Evolutionary conservation across 768 basidiomycete genomes (phyloP).

Genomic region (Mycena venus): DNA sequence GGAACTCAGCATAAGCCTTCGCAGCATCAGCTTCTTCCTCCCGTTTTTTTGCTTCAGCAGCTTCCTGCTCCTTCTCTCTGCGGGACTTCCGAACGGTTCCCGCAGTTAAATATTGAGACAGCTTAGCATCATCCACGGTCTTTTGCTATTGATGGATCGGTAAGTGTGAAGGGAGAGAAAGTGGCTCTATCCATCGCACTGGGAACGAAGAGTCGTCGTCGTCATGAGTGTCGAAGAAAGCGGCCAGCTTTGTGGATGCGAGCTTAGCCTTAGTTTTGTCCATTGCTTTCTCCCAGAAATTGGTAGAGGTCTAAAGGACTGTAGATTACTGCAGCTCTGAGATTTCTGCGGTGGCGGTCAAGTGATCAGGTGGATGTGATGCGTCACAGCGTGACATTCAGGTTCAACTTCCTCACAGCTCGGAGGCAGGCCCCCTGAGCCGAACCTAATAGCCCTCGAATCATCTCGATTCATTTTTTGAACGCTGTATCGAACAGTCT

Average conservation of each 20-base stretch:
- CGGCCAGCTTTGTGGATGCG: conserved; percentile 67
- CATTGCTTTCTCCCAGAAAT: conserved; percentile 53
- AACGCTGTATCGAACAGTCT: not conserved
- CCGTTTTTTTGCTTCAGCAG: conserved; percentile 88
- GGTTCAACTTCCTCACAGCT: too few relatives aligned
- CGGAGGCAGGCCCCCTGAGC: too few relatives aligned
- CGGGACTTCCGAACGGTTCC: conserved; percentile 92
- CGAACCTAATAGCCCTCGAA: too few relatives aligned
- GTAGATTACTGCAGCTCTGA: too few relatives aligned
- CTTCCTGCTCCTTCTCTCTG: conserved; percentile 93
- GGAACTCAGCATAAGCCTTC: conserved; percentile 85
- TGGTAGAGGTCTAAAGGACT: too few relatives aligned
- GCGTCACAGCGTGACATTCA: conserved; percentile 1
- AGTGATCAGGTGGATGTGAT: too few relatives aligned
- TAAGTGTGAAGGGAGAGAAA: conserved; percentile 71
- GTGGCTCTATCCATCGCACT: conserved; percentile 90
- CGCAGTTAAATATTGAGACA: conserved; percentile 82
- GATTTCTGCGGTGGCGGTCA: too few relatives aligned
- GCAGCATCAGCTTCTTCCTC: conserved; percentile 88
- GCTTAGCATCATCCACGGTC: conserved; percentile 87
- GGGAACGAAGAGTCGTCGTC: conserved; percentile 89
- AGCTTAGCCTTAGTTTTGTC: conserved; percentile 74
- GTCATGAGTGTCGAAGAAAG: conserved; percentile 83
- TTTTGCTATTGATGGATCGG: conserved; percentile 81
- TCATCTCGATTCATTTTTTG: not conserved